phyloP scores from a whole-genome alignment of 306 rosid species.

The Castanea sativa region DNA sequence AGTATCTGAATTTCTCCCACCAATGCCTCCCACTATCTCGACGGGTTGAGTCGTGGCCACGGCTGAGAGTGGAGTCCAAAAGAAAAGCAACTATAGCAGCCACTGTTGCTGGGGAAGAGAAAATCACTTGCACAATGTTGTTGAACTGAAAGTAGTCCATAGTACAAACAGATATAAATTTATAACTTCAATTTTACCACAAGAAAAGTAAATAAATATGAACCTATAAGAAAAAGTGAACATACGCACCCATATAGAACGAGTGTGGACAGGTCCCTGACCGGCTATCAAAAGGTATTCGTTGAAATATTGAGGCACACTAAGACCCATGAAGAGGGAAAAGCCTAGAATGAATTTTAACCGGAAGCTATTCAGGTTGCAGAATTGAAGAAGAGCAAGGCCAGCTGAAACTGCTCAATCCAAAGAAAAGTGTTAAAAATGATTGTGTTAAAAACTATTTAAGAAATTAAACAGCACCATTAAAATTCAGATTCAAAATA shows the following conservation, averaged over 20 bases:
- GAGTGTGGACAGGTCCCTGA: slow-evolving; percentile 65
- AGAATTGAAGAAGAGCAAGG: slow-evolving; percentile 74
- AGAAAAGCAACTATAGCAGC: slow-evolving; percentile 57
- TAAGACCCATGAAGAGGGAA: slow-evolving; percentile 82
- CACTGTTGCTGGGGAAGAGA: slow-evolving; percentile 81
- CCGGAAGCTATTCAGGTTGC: slow-evolving; percentile 81
- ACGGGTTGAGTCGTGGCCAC: slow-evolving; percentile 41
- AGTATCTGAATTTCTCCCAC: slow-evolving; percentile 75
- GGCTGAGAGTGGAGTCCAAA: slow-evolving; percentile 51
- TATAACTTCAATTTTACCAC: not conserved
- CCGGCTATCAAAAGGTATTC: slow-evolving; percentile 43
- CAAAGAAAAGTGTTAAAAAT: slow-evolving; percentile 1
- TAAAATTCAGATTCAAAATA: not conserved
- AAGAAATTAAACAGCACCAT: not conserved
- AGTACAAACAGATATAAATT: not conserved
- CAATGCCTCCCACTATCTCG: slow-evolving; percentile 85
- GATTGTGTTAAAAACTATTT: not conserved
- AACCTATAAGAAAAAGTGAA: not conserved
- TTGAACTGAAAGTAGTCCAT: slow-evolving; percentile 54
- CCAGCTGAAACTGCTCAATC: slow-evolving; percentile 67
- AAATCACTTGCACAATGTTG: slow-evolving; percentile 60
- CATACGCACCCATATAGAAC: slow-evolving; percentile 51
- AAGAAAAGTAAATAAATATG: not conserved
- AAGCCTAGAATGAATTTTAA: slow-evolving; percentile 68
- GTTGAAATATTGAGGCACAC: slow-evolving; percentile 71